Conservation (phyloP, 75 land plant species). For the Pinus taeda region DNA sequence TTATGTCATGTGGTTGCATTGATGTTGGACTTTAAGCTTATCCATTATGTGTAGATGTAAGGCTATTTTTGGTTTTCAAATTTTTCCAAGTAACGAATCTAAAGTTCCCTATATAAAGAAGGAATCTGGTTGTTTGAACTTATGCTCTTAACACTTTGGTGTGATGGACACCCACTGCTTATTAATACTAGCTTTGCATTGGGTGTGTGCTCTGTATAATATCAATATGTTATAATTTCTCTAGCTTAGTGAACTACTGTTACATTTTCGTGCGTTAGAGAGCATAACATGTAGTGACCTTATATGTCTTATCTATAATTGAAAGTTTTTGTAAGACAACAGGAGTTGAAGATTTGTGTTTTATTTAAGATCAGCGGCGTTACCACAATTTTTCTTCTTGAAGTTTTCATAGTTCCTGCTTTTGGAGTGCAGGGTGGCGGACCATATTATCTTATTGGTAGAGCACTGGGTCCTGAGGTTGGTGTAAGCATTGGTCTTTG, state of each 20-base stretch:
- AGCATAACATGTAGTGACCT: not conserved
- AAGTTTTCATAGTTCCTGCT: not conserved
- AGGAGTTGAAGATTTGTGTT: not conserved
- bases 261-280: not conserved
- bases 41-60: not conserved
- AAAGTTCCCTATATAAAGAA: not conserved
- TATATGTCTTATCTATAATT: not conserved
- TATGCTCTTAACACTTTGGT: not conserved
- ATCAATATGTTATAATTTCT: not conserved
- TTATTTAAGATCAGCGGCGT: not conserved
- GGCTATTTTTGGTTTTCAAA: not conserved
- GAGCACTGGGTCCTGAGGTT: conserved; percentile 99
- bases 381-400: not conserved
- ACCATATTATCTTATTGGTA: conserved; percentile 98
- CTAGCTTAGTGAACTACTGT: not conserved
- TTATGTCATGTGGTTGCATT: not conserved
- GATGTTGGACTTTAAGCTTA: not conserved
- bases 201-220: not conserved
- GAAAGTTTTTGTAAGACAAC: not conserved
- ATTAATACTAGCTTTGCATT: not conserved
- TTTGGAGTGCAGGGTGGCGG: conserved; percentile 83
- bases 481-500: conserved; percentile 99
- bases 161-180: not conserved
- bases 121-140: not conserved
- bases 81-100: not conserved